Evolutionary conservation across 2,329 filamentous ascomycete genomes (phyloP).

Genomic region (Acrodontium crateriforme): DNA sequence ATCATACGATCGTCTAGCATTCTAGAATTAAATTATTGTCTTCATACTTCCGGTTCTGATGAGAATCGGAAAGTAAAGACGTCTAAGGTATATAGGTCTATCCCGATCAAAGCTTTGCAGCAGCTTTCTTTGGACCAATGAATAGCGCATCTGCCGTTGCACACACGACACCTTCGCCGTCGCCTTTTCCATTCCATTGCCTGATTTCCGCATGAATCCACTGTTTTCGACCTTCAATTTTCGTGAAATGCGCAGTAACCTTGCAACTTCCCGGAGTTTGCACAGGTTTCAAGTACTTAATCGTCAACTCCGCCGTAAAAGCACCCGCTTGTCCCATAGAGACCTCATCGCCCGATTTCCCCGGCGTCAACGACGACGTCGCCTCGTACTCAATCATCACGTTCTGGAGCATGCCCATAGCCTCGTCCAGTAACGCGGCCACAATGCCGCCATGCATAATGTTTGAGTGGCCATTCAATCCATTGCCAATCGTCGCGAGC

Average conservation of each 20-base stretch:
- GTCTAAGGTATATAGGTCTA: no score
- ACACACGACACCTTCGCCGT: conserved; percentile 34
- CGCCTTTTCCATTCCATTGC: conserved; percentile 20
- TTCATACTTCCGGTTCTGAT: no score
- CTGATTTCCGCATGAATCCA: conserved; percentile 35
- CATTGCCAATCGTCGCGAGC: conserved; percentile 34
- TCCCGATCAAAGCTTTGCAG: no score
- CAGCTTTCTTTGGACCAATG: conserved; percentile 24
- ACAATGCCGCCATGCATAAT: conserved; percentile 46
- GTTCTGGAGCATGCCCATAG: conserved; percentile 37
- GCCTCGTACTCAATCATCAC: conserved; percentile 24
- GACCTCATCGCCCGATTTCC: conserved; percentile 15
- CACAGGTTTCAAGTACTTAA: conserved; percentile 40
- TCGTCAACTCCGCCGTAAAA: conserved; percentile 41
- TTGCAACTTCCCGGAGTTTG: conserved; percentile 36
- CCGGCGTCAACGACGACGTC: conserved; percentile 6
- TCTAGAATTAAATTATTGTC: no score
- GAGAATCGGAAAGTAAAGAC: no score
- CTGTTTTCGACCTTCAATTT: conserved; percentile 41
- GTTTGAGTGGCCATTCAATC: conserved; percentile 40
- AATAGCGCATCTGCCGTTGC: conserved; percentile 43
- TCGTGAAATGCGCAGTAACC: conserved; percentile 27
- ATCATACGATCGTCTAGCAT: no score
- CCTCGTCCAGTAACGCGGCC: conserved; percentile 45
- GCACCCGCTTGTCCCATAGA: conserved; percentile 14